Evolutionary conservation across 139 green algal species (phyloP).

Genomic region (Chlamydomonas schloesseri): DNA sequence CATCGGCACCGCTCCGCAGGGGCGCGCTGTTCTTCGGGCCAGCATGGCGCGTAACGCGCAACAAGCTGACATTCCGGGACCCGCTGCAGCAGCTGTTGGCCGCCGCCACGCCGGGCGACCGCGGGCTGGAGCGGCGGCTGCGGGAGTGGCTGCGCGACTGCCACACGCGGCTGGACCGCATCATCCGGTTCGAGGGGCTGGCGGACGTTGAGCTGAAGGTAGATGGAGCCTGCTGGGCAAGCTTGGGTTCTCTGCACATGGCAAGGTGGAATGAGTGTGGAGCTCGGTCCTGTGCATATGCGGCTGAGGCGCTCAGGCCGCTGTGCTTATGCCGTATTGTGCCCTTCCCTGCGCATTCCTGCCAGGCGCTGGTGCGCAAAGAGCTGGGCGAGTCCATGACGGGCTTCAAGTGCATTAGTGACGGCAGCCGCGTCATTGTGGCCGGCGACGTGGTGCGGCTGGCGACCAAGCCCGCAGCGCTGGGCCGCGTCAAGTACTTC

Average conservation of each 20-base stretch:
- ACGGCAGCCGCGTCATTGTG: slow-evolving; percentile 53
- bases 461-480: slow-evolving; percentile 62
- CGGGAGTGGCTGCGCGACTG: slow-evolving; percentile 78
- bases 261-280: no score
- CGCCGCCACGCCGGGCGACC: slow-evolving; percentile 59
- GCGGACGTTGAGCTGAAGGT: slow-evolving; percentile 62
- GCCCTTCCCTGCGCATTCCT: background rate
- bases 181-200: slow-evolving; percentile 65
- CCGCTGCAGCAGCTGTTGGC: slow-evolving; percentile 76
- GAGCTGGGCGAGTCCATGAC: slow-evolving; percentile 67
- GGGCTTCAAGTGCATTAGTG: slow-evolving; percentile 69
- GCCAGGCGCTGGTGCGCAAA: slow-evolving; percentile 51
- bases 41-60: slow-evolving; percentile 82
- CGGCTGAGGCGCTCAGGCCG: no score
- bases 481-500: slow-evolving; percentile 74
- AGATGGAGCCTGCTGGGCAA: no score
- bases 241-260: no score
- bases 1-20: slow-evolving; percentile 53
- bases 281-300: no score
- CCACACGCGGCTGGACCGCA: slow-evolving; percentile 80
- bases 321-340: no score
- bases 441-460: slow-evolving; percentile 73
- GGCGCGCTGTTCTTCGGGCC: slow-evolving; percentile 88
- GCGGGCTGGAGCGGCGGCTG: slow-evolving; percentile 71
- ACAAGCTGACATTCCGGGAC: slow-evolving; percentile 84